Conservation (phyloP, 2,329 filamentous ascomycete species). For the Cytospora paraplurivora region DNA sequence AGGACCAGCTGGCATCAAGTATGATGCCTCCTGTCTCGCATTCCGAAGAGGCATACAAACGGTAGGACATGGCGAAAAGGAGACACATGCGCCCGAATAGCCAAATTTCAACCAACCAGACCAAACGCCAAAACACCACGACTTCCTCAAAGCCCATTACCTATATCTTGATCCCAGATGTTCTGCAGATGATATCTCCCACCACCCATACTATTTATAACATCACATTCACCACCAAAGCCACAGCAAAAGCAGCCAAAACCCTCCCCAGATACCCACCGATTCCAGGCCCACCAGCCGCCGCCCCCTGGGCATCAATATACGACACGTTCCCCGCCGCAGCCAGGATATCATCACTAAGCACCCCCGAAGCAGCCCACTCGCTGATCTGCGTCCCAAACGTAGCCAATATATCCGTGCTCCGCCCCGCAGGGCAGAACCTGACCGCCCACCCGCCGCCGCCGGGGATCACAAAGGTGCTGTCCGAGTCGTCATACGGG, state of each 20-base stretch:
- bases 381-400: conserved; percentile 52
- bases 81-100: not conserved
- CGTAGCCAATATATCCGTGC: conserved; percentile 59
- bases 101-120: not conserved
- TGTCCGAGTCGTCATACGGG: conserved; percentile 62
- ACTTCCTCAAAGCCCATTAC: not conserved
- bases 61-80: not conserved
- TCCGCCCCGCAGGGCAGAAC: conserved; percentile 69
- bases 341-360: conserved; percentile 40
- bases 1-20: conserved; percentile 6
- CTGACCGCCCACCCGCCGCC: conserved; percentile 78
- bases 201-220: not conserved
- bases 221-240: conserved; percentile 15
- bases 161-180: not conserved
- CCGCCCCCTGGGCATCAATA: conserved; percentile 36
- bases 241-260: conserved; percentile 16
- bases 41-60: not conserved
- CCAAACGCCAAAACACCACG: not conserved
- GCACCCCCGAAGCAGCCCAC: conserved; percentile 46
- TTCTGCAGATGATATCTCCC: not conserved
- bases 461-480: conserved; percentile 63
- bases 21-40: not conserved
- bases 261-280: conserved; percentile 19
- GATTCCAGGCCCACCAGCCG: not conserved
- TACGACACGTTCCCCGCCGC: conserved; percentile 41